Evolutionary conservation across 495 filamentous ascomycete species (phyloP).

Genomic region (Trichoderma reesei): DNA sequence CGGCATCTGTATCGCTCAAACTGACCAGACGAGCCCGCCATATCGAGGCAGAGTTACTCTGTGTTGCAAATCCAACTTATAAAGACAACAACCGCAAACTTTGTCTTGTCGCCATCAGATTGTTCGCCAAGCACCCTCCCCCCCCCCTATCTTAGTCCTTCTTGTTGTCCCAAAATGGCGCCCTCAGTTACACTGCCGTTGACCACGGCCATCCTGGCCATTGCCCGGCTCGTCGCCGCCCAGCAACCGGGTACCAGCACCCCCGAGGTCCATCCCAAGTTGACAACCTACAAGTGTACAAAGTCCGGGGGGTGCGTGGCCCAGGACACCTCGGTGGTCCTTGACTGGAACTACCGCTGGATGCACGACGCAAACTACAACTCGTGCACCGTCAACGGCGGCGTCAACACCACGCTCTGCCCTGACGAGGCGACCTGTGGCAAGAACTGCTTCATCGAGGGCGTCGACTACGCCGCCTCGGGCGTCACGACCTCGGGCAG

Average conservation of each 20-base stretch:
- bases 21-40: neutral
- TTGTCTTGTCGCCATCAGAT: neutral
- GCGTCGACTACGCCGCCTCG: conserved; percentile 29
- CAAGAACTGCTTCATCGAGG: conserved; percentile 40
- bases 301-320: conserved; percentile 34
- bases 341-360: conserved; percentile 39
- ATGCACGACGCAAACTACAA: conserved; percentile 34
- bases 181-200: neutral
- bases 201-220: neutral
- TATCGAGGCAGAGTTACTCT: neutral
- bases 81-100: neutral
- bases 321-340: conserved; percentile 35
- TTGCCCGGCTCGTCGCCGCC: neutral
- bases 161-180: neutral
- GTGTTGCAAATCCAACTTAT: neutral
- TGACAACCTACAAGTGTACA: conserved; percentile 42
- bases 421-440: conserved; percentile 40
- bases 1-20: neutral
- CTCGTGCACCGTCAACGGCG: conserved; percentile 32
- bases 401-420: conserved; percentile 37
- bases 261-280: conserved; percentile 40
- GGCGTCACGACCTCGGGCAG: conserved; percentile 36
- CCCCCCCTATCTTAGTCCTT: neutral
- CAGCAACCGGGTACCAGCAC: conserved; percentile 22
- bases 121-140: neutral